A percentile compares a stretch with the other conserved stretches of the same genome.
phyloP scores from a whole-genome alignment of 352 stramenopile genomes.

The Phytophthora boehmeriae region DNA sequence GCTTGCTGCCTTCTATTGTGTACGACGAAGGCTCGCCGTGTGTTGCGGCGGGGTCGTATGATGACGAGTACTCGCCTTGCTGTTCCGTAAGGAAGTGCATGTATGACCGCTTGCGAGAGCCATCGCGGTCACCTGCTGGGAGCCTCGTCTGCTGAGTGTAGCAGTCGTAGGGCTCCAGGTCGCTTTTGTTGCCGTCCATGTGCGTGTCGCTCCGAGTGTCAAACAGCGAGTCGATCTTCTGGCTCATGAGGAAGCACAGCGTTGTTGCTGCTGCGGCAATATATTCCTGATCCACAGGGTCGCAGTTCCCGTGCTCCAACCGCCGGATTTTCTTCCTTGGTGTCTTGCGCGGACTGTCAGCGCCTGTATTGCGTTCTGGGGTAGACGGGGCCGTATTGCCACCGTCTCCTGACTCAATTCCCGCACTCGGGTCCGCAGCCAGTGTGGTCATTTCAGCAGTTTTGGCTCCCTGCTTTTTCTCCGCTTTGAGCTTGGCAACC shows the following conservation, averaged over 20 bases:
- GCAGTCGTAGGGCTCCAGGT: constrained; percentile 80
- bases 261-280: constrained; percentile 81
- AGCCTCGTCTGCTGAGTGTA: constrained; percentile 40
- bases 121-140: constrained; percentile 24
- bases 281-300: constrained; percentile 78
- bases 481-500: constrained; percentile 87
- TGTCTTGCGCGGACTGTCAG: constrained; percentile 34
- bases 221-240: constrained; percentile 85
- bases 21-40: constrained; percentile 52
- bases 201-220: constrained; percentile 49
- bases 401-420: constrained; percentile 26
- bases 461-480: constrained; percentile 70
- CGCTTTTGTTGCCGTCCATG: constrained; percentile 46
- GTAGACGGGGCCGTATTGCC: constrained; percentile 43
- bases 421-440: constrained; percentile 9
- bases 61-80: constrained; percentile 35
- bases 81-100: constrained; percentile 83
- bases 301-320: constrained; percentile 43
- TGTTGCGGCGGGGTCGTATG: constrained; percentile 30
- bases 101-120: constrained; percentile 69
- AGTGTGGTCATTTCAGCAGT: constrained; percentile 30
- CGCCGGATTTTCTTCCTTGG: constrained; percentile 67
- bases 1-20: constrained; percentile 76
- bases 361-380: constrained; percentile 30
- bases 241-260: constrained; percentile 83